Evolutionary conservation across 768 basidiomycete genomes (phyloP).

Genomic region (Pleurotus tuber-regium): DNA sequence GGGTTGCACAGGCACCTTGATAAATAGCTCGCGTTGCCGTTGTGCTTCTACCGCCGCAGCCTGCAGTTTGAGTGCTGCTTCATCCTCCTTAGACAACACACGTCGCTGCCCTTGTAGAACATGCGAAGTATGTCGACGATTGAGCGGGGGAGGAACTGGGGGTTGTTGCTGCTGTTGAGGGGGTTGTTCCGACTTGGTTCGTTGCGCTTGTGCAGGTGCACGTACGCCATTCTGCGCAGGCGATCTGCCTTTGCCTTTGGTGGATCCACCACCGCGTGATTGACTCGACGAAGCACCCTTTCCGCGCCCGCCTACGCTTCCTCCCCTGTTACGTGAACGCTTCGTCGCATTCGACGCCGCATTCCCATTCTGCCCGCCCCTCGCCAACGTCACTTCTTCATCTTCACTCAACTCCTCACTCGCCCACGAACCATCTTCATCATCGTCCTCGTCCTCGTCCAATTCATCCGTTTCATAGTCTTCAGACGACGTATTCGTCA

Average conservation of each 20-base stretch:
- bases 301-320: conserved; percentile 6
- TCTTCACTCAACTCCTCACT: conserved; percentile 52
- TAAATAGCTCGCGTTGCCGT: conserved; percentile 68
- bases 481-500: conserved; percentile 15
- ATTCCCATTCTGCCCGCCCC: conserved; percentile 2
- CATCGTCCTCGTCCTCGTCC: conserved; percentile 42
- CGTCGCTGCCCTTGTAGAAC: neutral
- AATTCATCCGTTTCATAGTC: conserved; percentile 14
- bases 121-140: conserved; percentile 4
- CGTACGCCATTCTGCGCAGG: neutral
- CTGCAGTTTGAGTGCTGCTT: conserved; percentile 24
- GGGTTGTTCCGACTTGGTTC: neutral
- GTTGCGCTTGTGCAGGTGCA: neutral
- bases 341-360: conserved; percentile 8
- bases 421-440: conserved; percentile 54
- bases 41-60: conserved; percentile 64
- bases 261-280: neutral
- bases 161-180: conserved; percentile 2
- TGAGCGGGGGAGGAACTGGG: neutral
- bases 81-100: conserved; percentile 14
- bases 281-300: neutral
- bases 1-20: conserved; percentile 55
- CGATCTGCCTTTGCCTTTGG: neutral
- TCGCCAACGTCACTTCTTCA: conserved; percentile 23
- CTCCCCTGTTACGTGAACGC: conserved; percentile 13